Evolutionary conservation across 352 stramenopile genomes (phyloP).

Genomic region (Phytophthora litchii): DNA sequence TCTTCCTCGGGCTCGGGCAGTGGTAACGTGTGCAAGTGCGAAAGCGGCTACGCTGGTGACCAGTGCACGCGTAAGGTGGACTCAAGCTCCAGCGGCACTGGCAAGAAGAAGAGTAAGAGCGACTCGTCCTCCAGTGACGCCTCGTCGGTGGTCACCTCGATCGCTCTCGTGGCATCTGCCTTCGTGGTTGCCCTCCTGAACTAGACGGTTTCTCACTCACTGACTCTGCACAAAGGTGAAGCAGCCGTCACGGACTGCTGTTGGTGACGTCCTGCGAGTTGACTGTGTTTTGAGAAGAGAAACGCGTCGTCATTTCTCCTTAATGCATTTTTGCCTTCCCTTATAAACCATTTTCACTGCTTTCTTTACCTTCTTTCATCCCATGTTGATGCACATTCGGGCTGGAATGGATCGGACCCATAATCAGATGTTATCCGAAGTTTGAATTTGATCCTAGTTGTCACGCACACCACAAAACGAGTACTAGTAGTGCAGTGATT

Average conservation of each 20-base stretch:
- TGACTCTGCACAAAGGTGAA: constrained; percentile 25
- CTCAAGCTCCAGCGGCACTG: constrained; percentile 29
- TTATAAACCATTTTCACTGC: constrained; percentile 24
- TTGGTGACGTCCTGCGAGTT: constrained; percentile 14
- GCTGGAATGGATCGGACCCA: too few relatives aligned
- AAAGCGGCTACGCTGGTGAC: constrained; percentile 59
- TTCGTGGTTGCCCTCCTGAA: constrained; percentile 44
- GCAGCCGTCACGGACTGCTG: constrained; percentile 1
- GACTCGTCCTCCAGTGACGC: constrained; percentile 35
- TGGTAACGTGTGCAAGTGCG: constrained; percentile 57
- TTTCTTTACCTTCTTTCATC: not conserved
- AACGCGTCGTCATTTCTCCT: constrained; percentile 21
- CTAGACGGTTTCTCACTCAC: constrained; percentile 34
- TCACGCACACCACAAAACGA: too few relatives aligned
- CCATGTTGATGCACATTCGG: too few relatives aligned
- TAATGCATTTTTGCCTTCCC: constrained; percentile 44
- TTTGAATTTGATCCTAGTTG: too few relatives aligned
- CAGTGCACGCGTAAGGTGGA: constrained; percentile 65
- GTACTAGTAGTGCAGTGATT: too few relatives aligned
- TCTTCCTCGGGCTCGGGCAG: constrained; percentile 31
- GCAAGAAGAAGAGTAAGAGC: constrained; percentile 30
- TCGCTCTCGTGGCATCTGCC: constrained; percentile 36
- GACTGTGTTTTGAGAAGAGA: constrained; percentile 23
- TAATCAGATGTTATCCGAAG: too few relatives aligned
- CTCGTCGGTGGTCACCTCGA: constrained; percentile 32